These are phyloP conservation scores for Trebouxia gelatinosa DNA, from an alignment of 163 green algal species.

Conservation along the genomic window DNA sequence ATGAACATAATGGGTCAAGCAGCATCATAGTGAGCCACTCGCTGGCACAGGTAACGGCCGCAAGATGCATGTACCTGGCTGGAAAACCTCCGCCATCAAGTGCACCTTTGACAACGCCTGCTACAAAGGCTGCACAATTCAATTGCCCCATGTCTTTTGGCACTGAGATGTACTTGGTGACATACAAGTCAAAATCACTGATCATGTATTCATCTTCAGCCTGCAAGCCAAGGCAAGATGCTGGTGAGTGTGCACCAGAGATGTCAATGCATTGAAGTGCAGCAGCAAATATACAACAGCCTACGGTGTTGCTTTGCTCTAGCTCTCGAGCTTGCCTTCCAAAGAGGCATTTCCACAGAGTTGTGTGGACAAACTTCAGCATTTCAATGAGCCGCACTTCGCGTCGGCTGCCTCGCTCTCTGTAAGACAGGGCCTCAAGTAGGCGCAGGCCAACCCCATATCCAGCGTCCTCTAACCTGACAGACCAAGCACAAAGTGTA, in stretches of 20 bases:
- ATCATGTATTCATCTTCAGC: conserved; percentile 99
- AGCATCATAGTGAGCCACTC: no score
- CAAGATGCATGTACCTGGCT: conserved; percentile 50
- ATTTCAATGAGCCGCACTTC: conserved; percentile 72
- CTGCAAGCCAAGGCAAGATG: conserved; percentile 42
- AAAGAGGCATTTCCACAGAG: conserved; percentile 85
- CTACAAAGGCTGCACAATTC: conserved; percentile 83
- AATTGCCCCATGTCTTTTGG: conserved; percentile 86
- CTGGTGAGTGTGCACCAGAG: not conserved
- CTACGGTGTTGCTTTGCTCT: conserved; percentile 77
- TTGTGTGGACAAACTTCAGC: conserved; percentile 80
- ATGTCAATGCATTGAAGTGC: not conserved
- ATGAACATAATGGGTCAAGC: no score
- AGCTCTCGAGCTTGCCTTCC: conserved; percentile 70
- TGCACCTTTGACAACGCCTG: conserved; percentile 87
- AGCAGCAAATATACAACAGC: not conserved
- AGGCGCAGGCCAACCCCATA: conserved; percentile 80
- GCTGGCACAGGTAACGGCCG: not conserved
- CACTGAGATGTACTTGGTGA: conserved; percentile 88
- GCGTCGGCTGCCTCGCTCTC: conserved; percentile 58
- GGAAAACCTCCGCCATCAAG: conserved; percentile 87
- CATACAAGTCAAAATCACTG: conserved; percentile 81
- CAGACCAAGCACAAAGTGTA: no score
- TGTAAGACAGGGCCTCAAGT: conserved; percentile 81
- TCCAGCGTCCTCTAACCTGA: conserved; percentile 82